Evolutionary conservation across 2,329 filamentous ascomycete species (phyloP).

Genomic region (Orbilia quercus): DNA sequence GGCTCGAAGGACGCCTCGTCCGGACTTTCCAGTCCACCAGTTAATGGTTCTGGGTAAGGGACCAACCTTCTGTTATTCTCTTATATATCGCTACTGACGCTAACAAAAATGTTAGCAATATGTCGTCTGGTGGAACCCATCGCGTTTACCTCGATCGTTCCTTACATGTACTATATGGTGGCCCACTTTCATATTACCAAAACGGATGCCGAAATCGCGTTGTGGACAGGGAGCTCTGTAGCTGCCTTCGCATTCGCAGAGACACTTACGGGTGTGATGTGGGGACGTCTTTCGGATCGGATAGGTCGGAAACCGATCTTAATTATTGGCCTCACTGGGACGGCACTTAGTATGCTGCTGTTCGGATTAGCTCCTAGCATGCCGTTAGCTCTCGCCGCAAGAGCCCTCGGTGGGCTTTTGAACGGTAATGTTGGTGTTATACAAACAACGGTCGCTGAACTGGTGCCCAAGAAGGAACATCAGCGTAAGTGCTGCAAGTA

Average conservation of each 20-base stretch:
- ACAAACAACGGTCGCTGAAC: constrained; percentile 89
- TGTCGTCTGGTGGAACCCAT: constrained; percentile 82
- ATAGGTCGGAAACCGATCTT: constrained; percentile 93
- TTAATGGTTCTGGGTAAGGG: constrained; percentile 39
- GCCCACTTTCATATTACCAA: constrained; percentile 72
- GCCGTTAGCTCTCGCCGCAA: constrained; percentile 83
- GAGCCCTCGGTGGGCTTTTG: constrained; percentile 87
- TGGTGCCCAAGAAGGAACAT: constrained; percentile 92
- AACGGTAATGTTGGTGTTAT: constrained; percentile 77
- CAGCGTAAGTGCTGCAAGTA: constrained; percentile 74
- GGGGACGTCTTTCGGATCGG: constrained; percentile 91
- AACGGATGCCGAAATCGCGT: constrained; percentile 47
- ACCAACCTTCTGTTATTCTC: neutral
- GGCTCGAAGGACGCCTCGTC: constrained; percentile 37
- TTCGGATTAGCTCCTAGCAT: constrained; percentile 91
- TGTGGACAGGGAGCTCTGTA: constrained; percentile 49
- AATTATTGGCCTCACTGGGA: constrained; percentile 87
- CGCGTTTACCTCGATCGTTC: constrained; percentile 77
- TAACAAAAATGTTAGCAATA: constrained; percentile 75
- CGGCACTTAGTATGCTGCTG: constrained; percentile 87
- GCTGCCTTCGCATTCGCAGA: constrained; percentile 85
- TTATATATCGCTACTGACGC: neutral
- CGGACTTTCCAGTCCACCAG: constrained; percentile 48
- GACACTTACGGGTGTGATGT: constrained; percentile 90
- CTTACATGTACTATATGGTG: constrained; percentile 74